phyloP scores from a whole-genome alignment of 2,329 filamentous ascomycete species.

The Curvularia hawaiiensis region DNA sequence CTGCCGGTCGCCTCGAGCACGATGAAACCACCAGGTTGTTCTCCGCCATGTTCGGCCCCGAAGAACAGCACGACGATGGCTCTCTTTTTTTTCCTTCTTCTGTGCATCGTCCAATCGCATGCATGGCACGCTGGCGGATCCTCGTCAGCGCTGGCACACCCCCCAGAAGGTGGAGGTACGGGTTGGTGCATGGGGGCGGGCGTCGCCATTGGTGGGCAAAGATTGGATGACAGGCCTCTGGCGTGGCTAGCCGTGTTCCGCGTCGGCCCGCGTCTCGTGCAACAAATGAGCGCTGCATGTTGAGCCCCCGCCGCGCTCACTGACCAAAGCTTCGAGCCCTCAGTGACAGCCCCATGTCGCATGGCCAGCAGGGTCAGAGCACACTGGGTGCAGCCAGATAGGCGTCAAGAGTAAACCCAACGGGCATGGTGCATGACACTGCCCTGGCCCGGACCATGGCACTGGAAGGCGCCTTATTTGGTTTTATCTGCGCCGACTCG shows the following conservation, averaged over 20 bases:
- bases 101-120: background rate
- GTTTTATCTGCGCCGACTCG: constrained; percentile 12
- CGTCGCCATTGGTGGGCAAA: constrained; percentile 1
- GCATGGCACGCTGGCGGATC: background rate
- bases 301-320: background rate
- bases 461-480: constrained; percentile 10
- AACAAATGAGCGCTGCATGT: constrained; percentile 10
- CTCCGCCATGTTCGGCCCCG: background rate
- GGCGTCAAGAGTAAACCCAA: constrained; percentile 11
- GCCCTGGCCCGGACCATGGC: constrained; percentile 11
- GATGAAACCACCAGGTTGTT: background rate
- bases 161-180: constrained; percentile 7
- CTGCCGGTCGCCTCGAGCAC: background rate
- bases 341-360: constrained; percentile 8
- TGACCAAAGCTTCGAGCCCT: constrained; percentile 1
- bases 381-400: constrained; percentile 11
- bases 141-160: constrained; percentile 1
- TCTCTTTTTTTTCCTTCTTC: background rate
- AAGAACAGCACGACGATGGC: background rate
- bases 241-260: constrained; percentile 14
- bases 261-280: constrained; percentile 7
- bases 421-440: constrained; percentile 16
- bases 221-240: constrained; percentile 1
- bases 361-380: constrained; percentile 11
- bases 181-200: constrained; percentile 1